Evolutionary conservation across 2,329 filamentous ascomycete species (phyloP), one percentile per base, ranked within the genome.

Genomic region (Incumbomyces delicatus): DNA sequence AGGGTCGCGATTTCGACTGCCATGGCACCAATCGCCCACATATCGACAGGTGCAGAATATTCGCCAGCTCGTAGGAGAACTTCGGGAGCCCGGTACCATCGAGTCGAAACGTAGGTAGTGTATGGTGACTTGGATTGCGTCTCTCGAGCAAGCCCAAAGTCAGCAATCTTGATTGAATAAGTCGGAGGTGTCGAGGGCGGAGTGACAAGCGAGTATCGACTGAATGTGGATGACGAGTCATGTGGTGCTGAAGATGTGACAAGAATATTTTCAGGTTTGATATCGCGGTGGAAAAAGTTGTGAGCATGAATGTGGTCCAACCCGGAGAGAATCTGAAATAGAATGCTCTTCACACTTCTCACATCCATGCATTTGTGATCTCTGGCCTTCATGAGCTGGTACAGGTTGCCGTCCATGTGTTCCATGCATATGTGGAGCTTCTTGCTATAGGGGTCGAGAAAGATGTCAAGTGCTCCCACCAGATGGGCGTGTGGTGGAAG

Each of bases 341-440:
- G 75, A 53, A 98, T 94, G 71, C 90, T 96, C 75, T 98, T 96
- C 51, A 98, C 92, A 59, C 87, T 94, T 51, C 77, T 79, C 46
- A 85, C 85, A 61, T 98, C 92, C 22, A 98, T 76, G 53, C 76
- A 84, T 67, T 96, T 96, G 73, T 95, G 90, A 57, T 98, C 92
- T 50, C 92, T 81, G 44, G 92, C 84, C 72, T 98, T 98, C 92
- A 98, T 98, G 53, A 98, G 71, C 67, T 98, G 92, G 66, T 98
- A 98, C 1, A 98, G 76, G 66, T 98, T 98, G 42, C 92, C 92
- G 64, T 98, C 92, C 92, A 98, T 98, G 68, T 94, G 95, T 70
- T 98, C 92, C 92, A 98, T 98, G 61, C 80, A 83, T 57, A 98
- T 98, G 67, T 98, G 92, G 37, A 98, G 80, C 69, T 95, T 95